A percentile compares a stretch with the other conserved stretches of the same genome.
phyloP scores from a whole-genome alignment of 306 rosid genomes.

The Malus orientalis region DNA sequence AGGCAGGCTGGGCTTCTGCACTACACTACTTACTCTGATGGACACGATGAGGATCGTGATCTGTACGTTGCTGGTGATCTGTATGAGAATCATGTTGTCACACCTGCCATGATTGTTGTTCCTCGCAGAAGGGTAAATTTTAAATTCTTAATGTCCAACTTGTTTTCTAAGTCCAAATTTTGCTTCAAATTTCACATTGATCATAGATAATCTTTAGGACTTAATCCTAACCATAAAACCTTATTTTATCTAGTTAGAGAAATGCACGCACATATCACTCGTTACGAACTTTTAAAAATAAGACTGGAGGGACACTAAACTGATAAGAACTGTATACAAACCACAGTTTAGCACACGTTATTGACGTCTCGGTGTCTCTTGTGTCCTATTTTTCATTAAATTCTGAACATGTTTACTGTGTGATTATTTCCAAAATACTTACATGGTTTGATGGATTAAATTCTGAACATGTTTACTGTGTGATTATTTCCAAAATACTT shows the following conservation, averaged over 20 bases:
- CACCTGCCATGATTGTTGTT: constrained; percentile 80
- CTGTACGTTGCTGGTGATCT: constrained; percentile 66
- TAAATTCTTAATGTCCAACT: neutral
- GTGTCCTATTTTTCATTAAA: too few relatives aligned
- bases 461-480: neutral
- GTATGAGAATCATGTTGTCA: constrained; percentile 60
- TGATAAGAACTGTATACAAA: too few relatives aligned
- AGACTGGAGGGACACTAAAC: too few relatives aligned
- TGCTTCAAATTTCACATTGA: neutral
- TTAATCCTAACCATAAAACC: neutral
- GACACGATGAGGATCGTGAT: constrained; percentile 37
- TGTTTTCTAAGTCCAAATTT: neutral
- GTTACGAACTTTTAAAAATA: neutral
- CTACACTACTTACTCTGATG: constrained; percentile 44
- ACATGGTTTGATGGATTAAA: neutral
- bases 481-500: neutral
- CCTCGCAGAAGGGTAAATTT: constrained; percentile 63
- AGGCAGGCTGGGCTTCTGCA: constrained; percentile 47
- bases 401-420: neutral
- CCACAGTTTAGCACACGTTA: too few relatives aligned
- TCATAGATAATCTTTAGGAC: neutral
- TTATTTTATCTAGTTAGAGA: neutral
- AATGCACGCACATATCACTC: neutral
- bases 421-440: neutral
- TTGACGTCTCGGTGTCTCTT: neutral